phyloP scores from a whole-genome alignment of 352 stramenopile genomes.

The Globisporangium ultimum region DNA sequence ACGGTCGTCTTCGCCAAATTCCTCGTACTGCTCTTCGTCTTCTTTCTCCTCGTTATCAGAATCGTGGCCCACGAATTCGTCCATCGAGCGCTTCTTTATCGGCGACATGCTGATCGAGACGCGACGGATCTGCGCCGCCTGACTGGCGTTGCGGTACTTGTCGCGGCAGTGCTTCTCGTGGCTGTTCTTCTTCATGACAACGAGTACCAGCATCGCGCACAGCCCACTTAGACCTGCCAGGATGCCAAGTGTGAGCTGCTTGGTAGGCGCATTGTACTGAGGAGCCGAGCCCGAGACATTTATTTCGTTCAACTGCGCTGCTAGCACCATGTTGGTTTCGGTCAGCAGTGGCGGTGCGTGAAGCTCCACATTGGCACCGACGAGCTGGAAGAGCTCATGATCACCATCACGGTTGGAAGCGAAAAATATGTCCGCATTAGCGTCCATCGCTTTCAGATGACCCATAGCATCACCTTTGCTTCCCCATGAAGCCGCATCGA shows the following conservation, averaged over 20 bases:
- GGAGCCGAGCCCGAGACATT: conserved; percentile 4
- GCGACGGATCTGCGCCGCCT: conserved; percentile 64
- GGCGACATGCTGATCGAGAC: conserved; percentile 69
- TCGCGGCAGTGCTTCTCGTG: conserved; percentile 52
- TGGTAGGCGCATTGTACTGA: conserved; percentile 50
- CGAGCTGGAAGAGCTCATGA: conserved; percentile 5
- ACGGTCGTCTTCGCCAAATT: conserved; percentile 57
- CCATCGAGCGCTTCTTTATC: background rate
- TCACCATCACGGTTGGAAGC: conserved; percentile 4
- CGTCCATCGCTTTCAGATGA: conserved; percentile 10
- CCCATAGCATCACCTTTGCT: conserved; percentile 7
- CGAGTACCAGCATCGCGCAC: conserved; percentile 54
- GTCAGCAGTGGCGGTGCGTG: background rate
- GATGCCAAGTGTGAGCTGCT: conserved; percentile 55
- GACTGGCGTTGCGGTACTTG: conserved; percentile 53
- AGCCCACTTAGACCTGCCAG: conserved; percentile 52
- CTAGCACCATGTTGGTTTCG: background rate
- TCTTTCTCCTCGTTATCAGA: conserved; percentile 27
- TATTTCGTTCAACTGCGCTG: background rate
- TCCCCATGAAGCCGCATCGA: conserved; percentile 2
- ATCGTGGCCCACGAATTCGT: conserved; percentile 1
- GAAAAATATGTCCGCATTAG: conserved; percentile 5
- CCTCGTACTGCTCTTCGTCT: conserved; percentile 36
- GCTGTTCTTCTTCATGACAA: conserved; percentile 56
- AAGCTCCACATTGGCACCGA: conserved; percentile 11